A percentile compares a stretch with the other conserved stretches of the same genome.
These are phyloP conservation scores for Juglanconis juglandina DNA, from an alignment of 2,329 filamentous ascomycete genomes.

Conservation along the genomic window DNA sequence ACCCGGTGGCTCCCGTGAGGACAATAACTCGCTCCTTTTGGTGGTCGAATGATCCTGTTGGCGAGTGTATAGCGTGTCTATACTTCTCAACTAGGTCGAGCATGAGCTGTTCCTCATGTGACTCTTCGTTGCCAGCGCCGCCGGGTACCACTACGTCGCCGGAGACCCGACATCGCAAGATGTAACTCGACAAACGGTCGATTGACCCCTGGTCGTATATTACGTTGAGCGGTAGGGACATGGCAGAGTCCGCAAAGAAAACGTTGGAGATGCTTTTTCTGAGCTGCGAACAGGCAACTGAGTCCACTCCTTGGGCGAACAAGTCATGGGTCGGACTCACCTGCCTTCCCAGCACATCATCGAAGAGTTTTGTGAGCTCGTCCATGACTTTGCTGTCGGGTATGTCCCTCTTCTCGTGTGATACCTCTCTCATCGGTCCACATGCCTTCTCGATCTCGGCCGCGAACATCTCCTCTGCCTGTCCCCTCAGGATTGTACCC, in stretches of 20 bases:
- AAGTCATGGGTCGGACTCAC: slow-evolving; percentile 44
- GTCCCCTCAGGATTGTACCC: slow-evolving; percentile 52
- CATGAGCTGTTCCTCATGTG: slow-evolving; percentile 24
- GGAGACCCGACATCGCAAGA: slow-evolving; percentile 19
- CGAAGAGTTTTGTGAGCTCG: slow-evolving; percentile 32
- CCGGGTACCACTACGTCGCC: slow-evolving; percentile 1
- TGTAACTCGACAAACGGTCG: slow-evolving; percentile 23
- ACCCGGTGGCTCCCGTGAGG: slow-evolving; percentile 27
- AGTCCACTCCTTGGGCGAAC: slow-evolving; percentile 58
- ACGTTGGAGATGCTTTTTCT: slow-evolving; percentile 31
- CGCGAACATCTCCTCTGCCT: slow-evolving; percentile 48
- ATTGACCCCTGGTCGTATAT: slow-evolving; percentile 59
- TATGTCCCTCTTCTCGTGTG: slow-evolving; percentile 16
- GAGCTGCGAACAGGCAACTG: slow-evolving; percentile 53
- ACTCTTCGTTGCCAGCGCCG: not conserved
- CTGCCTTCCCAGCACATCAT: slow-evolving; percentile 26
- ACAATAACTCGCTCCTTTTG: slow-evolving; percentile 19
- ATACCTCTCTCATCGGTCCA: slow-evolving; percentile 12
- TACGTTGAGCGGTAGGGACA: slow-evolving; percentile 49
- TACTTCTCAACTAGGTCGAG: slow-evolving; percentile 27
- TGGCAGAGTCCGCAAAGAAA: slow-evolving; percentile 19
- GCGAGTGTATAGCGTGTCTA: slow-evolving; percentile 18
- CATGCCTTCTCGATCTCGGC: slow-evolving; percentile 47
- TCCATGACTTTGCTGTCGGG: slow-evolving; percentile 33
- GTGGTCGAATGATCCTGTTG: not conserved